These are phyloP conservation scores for Yamagishiella unicocca DNA, from an alignment of 139 green algal species.

Conservation along the genomic window DNA sequence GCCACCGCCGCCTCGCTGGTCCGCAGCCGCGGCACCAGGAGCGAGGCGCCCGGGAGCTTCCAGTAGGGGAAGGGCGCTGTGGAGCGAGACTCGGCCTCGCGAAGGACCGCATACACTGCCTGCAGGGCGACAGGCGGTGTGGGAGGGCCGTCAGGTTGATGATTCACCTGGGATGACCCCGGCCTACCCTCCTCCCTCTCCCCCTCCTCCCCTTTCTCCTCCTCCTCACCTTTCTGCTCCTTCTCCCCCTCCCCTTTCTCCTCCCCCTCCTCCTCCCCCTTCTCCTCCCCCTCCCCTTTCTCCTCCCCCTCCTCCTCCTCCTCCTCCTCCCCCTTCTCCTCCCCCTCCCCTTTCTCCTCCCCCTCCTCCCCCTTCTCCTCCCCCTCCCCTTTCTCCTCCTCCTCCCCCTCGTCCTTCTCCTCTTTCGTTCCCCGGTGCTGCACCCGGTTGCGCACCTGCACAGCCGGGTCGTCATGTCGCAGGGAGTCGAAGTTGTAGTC, in stretches of 20 bases:
- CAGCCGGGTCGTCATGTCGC: constrained; percentile 90
- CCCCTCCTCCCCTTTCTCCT: background rate
- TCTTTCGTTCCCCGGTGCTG: too few species aligned
- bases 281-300: background rate
- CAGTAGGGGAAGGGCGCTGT: constrained; percentile 93
- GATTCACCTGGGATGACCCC: too few species aligned
- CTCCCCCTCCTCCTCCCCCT: background rate
- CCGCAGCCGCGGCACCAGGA: constrained; percentile 48
- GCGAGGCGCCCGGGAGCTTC: constrained; percentile 71
- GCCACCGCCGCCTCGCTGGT: constrained; percentile 67
- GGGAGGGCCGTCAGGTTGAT: too few species aligned
- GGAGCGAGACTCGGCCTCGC: constrained; percentile 91
- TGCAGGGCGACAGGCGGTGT: constrained; percentile 50
- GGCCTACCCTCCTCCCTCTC: background rate
- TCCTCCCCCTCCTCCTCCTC: background rate
- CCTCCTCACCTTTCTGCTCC: background rate
- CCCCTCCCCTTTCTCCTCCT: background rate
- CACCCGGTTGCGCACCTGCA: constrained; percentile 81
- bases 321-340: background rate
- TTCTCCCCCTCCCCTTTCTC: background rate
- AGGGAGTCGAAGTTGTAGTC: constrained; percentile 98
- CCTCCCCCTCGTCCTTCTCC: too few species aligned
- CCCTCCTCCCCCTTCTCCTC: background rate
- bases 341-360: background rate
- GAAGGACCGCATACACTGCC: constrained; percentile 94